These are phyloP conservation scores for Petunia secreta DNA, from an alignment of 257 asterid species.

Conservation along the genomic window DNA sequence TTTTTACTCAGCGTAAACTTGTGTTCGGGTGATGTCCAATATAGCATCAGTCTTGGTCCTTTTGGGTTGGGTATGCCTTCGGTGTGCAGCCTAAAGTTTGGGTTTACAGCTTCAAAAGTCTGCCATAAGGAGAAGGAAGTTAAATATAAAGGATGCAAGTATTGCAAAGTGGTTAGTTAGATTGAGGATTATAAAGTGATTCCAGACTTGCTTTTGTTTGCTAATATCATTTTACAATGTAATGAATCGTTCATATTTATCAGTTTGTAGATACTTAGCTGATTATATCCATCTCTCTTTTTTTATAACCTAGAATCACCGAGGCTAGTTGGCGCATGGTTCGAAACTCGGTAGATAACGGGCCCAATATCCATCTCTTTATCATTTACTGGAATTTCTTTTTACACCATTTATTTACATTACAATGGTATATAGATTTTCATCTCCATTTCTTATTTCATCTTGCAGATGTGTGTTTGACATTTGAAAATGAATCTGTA, in stretches of 20 bases:
- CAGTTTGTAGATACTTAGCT: not conserved
- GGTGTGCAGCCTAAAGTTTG: not conserved
- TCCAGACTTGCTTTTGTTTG: not conserved
- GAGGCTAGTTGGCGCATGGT: not conserved
- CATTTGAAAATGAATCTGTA: conserved; percentile 74
- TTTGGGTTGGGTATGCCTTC: not conserved
- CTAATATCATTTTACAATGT: no score
- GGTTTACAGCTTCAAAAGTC: not conserved
- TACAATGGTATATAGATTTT: conserved; percentile 18
- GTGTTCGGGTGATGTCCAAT: not conserved
- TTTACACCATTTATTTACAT: not conserved
- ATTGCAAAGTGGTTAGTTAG: not conserved
- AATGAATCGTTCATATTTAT: no score
- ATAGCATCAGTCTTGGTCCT: not conserved
- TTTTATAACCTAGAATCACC: not conserved
- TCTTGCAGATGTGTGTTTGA: conserved; percentile 83
- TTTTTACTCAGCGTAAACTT: not conserved
- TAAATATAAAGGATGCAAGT: not conserved
- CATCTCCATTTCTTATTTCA: conserved; percentile 27
- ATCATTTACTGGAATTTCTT: not conserved
- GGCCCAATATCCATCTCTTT: not conserved
- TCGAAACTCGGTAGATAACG: not conserved
- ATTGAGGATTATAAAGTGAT: not conserved
- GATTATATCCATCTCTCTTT: conserved; percentile 13
- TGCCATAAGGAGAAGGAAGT: not conserved